These are phyloP conservation scores for Hypsizygus marmoreus DNA, from an alignment of 768 basidiomycete genomes.

Conservation along the genomic window DNA sequence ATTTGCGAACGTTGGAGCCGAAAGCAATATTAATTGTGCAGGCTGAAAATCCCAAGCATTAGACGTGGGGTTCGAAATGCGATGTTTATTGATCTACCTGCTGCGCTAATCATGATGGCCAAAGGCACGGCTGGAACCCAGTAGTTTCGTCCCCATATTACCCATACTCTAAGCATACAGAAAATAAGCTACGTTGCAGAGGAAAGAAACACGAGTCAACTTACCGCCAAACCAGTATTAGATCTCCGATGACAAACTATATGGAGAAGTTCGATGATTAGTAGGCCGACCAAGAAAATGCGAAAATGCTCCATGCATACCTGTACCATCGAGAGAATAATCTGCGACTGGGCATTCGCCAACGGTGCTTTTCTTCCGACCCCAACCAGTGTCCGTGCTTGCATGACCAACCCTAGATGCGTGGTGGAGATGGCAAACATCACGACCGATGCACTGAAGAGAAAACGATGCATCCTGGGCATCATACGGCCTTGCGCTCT, in stretches of 20 bases:
- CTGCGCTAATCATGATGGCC: slow-evolving; percentile 8
- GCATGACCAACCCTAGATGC: slow-evolving; percentile 12
- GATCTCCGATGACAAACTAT: slow-evolving; percentile 15
- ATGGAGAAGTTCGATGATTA: background rate
- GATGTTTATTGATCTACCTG: slow-evolving; percentile 7
- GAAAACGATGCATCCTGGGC: slow-evolving; percentile 6
- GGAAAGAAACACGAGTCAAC: too few species aligned
- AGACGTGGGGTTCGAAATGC: too few species aligned
- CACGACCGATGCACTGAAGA: slow-evolving; percentile 13
- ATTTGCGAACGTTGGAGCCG: too few species aligned
- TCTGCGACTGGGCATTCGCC: slow-evolving; percentile 3
- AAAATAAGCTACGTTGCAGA: background rate
- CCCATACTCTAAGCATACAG: slow-evolving; percentile 13
- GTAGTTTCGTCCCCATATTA: slow-evolving; percentile 17
- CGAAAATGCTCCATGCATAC: too few species aligned
- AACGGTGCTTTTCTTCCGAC: background rate
- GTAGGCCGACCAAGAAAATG: background rate
- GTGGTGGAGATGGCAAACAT: slow-evolving; percentile 13
- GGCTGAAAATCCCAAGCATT: too few species aligned
- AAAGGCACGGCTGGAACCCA: slow-evolving; percentile 11
- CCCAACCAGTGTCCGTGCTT: background rate
- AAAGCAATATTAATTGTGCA: too few species aligned
- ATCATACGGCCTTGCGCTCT: slow-evolving; percentile 8
- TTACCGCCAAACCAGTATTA: slow-evolving; percentile 19
- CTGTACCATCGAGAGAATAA: slow-evolving; percentile 13